Percentiles rank a stretch among this genome's conserved stretches.
Conservation (phyloP, 768 basidiomycete species). For the Suillus alpinus region DNA sequence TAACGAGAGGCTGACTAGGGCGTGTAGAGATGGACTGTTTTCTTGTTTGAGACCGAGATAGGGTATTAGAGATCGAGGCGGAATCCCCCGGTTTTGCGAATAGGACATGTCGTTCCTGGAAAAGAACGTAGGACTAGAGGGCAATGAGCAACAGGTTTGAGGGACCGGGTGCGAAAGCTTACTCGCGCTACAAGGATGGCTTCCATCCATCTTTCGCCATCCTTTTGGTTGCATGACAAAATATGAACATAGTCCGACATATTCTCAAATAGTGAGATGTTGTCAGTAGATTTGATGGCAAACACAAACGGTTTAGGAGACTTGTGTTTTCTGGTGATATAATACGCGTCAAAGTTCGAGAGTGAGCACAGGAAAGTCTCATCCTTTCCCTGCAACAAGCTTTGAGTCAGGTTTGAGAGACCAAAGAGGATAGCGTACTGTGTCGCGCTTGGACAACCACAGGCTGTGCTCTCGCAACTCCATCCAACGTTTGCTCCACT, state of each 20-base stretch:
- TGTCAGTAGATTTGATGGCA: slow-evolving; percentile 86
- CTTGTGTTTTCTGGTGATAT: slow-evolving; percentile 71
- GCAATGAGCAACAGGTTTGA: slow-evolving; percentile 12
- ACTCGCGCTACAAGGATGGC: slow-evolving; percentile 80
- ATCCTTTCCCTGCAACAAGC: slow-evolving; percentile 69
- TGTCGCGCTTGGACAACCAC: slow-evolving; percentile 88
- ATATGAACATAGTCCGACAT: slow-evolving; percentile 84
- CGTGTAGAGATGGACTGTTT: slow-evolving; percentile 33
- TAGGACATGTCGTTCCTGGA: slow-evolving; percentile 70
- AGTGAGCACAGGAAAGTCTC: slow-evolving; percentile 78
- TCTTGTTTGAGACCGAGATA: slow-evolving; percentile 37
- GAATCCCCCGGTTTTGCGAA: slow-evolving; percentile 33
- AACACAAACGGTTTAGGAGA: slow-evolving; percentile 85
- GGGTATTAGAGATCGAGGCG: slow-evolving; percentile 28
- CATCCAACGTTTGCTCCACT: slow-evolving; percentile 94
- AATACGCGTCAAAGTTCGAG: slow-evolving; percentile 87
- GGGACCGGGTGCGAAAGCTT: slow-evolving; percentile 24
- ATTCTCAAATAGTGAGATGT: slow-evolving; percentile 82
- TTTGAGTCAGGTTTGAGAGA: not conserved
- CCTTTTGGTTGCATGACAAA: slow-evolving; percentile 74
- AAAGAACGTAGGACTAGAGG: slow-evolving; percentile 73
- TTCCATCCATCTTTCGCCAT: slow-evolving; percentile 78
- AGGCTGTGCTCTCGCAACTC: slow-evolving; percentile 82
- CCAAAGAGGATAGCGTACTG: slow-evolving; percentile 44
- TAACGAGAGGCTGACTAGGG: slow-evolving; percentile 48